These are phyloP conservation scores for Pleurozium schreberi DNA, from an alignment of 225 moss, liverwort and hornwort genomes.

Conservation along the genomic window DNA sequence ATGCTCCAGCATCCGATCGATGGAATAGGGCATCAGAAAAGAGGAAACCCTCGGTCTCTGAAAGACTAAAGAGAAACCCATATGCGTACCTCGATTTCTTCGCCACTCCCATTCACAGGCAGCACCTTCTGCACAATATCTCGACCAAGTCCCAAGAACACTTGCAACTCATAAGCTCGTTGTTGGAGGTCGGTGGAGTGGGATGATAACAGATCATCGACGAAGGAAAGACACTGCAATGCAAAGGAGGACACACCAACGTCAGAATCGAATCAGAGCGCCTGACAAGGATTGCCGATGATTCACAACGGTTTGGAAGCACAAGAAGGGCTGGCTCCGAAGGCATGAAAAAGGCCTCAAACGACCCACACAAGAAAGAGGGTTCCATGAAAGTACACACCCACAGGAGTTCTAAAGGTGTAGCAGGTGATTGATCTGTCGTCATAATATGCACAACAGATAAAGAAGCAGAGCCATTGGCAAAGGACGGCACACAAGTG, in stretches of 20 bases:
- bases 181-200: constrained; percentile 97
- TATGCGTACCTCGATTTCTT: constrained; percentile 65
- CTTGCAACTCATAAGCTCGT: constrained; percentile 91
- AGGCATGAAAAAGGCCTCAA: neutral
- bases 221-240: constrained; percentile 64
- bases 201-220: constrained; percentile 78
- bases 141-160: constrained; percentile 53
- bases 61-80: neutral
- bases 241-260: neutral
- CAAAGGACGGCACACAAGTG: neutral
- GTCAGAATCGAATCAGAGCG: neutral
- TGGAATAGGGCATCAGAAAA: neutral
- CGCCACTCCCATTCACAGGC: constrained; percentile 81
- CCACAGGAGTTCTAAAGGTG: neutral
- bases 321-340: neutral
- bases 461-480: neutral
- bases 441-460: neutral
- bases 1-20: neutral
- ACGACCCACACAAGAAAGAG: neutral
- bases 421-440: neutral
- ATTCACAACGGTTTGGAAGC: neutral
- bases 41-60: neutral
- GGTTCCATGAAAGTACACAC: neutral
- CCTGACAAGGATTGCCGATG: neutral
- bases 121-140: constrained; percentile 55